Base-by-base conservation (phyloP, 1,284 basidiomycete genomes). In the Wolfiporia cocos region DNA sequence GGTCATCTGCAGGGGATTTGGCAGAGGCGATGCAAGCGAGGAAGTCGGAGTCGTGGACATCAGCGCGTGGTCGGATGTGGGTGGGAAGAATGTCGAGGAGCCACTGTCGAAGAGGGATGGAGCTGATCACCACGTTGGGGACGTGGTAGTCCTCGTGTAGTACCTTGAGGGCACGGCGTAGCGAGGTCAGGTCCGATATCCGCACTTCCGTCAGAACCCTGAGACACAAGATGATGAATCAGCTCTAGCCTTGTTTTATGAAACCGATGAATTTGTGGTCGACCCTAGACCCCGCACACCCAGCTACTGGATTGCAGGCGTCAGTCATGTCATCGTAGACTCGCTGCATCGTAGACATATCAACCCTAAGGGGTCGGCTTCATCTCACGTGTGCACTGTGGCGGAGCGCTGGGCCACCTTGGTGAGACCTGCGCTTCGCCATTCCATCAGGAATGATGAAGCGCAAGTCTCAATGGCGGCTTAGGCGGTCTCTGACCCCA, bases 51-150 rank as follows among this genome's bases (percentile, higher is more conserved):
- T 64, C 57, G 5, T 47, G 23, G 17, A 58, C 49, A 38, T 49
- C 47, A 30, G 52, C n/a, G 1, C 59, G 37, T 0, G 71, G 70
- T 24, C 64, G 59, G 15, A 81, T 61, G 33, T 61, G 55, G 0
- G 61, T 15, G 0, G 80, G 82, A 2, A 86, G 59, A 6, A 65
- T 61, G 3, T 62, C 62, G 11, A 62, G 58, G 20, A 88, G 70
- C 74, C 80, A 83, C 3, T 57, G 45, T 34, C 66, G 65, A 41
- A 85, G 65, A 3, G 85, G 85, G 35, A 98, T 86, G 3, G 95
- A 97, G 48, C 90, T 93, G 58, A 99, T 86, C 44, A 96, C 86
- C 42, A 98, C 81, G 61, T 99, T 81, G 0, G 86, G 86, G 21
- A 97, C 85, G 21, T 64, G 66, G 62, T 89, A 83, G 42, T 72